phyloP scores from a whole-genome alignment of 352 stramenopile species.

The Globisporangium cederbergense region DNA sequence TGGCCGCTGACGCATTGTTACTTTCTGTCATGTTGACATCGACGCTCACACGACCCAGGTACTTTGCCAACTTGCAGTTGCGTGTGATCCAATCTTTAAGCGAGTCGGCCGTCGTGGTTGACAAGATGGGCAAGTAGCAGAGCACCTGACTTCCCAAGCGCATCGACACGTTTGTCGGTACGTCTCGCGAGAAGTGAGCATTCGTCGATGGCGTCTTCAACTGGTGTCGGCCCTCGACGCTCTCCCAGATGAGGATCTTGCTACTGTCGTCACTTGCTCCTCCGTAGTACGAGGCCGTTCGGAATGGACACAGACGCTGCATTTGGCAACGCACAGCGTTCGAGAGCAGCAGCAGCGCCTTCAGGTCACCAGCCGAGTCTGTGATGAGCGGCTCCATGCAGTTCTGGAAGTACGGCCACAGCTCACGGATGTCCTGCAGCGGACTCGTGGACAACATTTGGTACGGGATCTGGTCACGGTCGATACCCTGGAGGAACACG shows the following conservation, averaged over 20 bases:
- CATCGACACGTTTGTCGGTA: conserved; percentile 34
- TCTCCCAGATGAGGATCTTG: conserved; percentile 47
- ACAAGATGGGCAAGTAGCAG: conserved; percentile 36
- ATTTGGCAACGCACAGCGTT: conserved; percentile 54
- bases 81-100: conserved; percentile 35
- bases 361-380: conserved; percentile 18
- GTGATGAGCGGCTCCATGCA: conserved; percentile 22
- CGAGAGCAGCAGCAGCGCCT: conserved; percentile 40
- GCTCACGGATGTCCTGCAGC: conserved; percentile 24
- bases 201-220: conserved; percentile 5
- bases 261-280: conserved; percentile 9
- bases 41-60: conserved; percentile 34
- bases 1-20: conserved; percentile 6
- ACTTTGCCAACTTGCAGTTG: conserved; percentile 40
- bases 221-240: conserved; percentile 24
- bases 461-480: conserved; percentile 18
- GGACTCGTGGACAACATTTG: conserved; percentile 17
- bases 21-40: conserved; percentile 21
- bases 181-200: conserved; percentile 8
- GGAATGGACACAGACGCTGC: conserved; percentile 38
- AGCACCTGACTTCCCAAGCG: conserved; percentile 28
- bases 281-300: conserved; percentile 15
- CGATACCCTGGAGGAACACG: conserved; percentile 32
- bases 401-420: conserved; percentile 30
- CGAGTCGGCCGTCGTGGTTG: conserved; percentile 19